Evolutionary conservation across 2,329 filamentous ascomycete species (phyloP).

Genomic region (Xylariales sp.): DNA sequence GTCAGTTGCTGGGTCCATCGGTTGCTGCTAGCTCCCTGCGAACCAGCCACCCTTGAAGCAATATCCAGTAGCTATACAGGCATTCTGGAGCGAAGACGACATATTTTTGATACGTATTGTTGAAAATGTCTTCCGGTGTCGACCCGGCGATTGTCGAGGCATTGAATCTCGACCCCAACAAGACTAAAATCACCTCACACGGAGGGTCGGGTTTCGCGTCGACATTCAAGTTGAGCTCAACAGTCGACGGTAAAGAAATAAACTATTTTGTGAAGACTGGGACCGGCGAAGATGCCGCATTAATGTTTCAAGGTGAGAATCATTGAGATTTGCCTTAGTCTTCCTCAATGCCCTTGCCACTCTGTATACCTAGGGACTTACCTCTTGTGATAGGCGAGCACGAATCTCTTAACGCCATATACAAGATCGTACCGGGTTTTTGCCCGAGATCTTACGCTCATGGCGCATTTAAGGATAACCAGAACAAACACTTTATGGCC

Average conservation of each 20-base stretch:
- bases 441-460: conserved; percentile 81
- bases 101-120: neutral
- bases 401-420: conserved; percentile 84
- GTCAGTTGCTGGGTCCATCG: conserved; percentile 16
- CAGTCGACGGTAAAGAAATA: conserved; percentile 60
- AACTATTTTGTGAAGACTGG: conserved; percentile 81
- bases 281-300: conserved; percentile 65
- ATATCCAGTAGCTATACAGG: neutral
- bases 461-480: conserved; percentile 67
- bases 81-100: neutral
- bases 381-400: conserved; percentile 74
- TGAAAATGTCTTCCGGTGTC: conserved; percentile 59
- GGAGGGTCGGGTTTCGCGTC: conserved; percentile 77
- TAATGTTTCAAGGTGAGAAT: conserved; percentile 75
- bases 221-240: conserved; percentile 68
- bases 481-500: conserved; percentile 67
- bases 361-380: conserved; percentile 18
- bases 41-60: neutral
- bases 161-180: conserved; percentile 66
- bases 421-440: conserved; percentile 75
- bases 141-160: conserved; percentile 72
- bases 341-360: neutral
- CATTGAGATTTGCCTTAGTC: neutral
- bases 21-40: neutral
- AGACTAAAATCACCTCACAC: conserved; percentile 67